A percentile compares a stretch with the other conserved stretches of the same genome.
Conservation (phyloP, 202 grass and related monocot species). For the Eragrostis tef region DNA sequence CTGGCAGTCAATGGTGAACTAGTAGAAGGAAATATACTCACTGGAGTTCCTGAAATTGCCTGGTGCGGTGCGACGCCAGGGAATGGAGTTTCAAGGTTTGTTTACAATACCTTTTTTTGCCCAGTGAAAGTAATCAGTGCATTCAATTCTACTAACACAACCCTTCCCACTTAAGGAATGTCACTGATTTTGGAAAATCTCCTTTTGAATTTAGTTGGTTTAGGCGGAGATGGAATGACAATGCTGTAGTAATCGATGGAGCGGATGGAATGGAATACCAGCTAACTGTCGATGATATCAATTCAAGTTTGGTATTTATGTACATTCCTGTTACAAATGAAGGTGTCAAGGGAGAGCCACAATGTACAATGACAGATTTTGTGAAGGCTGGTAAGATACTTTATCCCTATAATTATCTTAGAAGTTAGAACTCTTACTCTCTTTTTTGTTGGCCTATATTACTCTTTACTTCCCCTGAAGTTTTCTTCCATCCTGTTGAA, state of each 20-base stretch:
- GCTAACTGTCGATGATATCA: conserved; percentile 75
- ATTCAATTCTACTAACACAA: conserved; percentile 25
- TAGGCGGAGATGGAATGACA: conserved; percentile 74
- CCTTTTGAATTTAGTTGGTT: conserved; percentile 63
- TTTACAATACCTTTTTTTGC: conserved; percentile 33
- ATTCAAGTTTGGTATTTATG: conserved; percentile 87
- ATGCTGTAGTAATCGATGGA: conserved; percentile 66
- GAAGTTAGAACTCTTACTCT: not conserved
- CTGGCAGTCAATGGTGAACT: conserved; percentile 73
- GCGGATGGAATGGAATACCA: conserved; percentile 85
- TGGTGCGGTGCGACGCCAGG: conserved; percentile 91
- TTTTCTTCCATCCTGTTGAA: conserved; percentile 1
- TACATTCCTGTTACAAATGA: conserved; percentile 85
- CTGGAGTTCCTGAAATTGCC: conserved; percentile 83
- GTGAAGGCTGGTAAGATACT: conserved; percentile 77
- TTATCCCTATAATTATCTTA: conserved; percentile 3
- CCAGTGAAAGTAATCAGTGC: conserved; percentile 15
- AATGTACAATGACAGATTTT: conserved; percentile 80
- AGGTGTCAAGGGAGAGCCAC: conserved; percentile 77
- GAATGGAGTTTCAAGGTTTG: conserved; percentile 86
- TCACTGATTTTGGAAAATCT: conserved; percentile 44
- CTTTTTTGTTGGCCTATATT: not conserved
- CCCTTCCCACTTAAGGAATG: conserved; percentile 22
- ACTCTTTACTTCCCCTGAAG: conserved; percentile 25
- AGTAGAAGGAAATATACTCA: conserved; percentile 86